phyloP scores from a whole-genome alignment of 495 filamentous ascomycete genomes.

The Mytilinidion resinicola region DNA sequence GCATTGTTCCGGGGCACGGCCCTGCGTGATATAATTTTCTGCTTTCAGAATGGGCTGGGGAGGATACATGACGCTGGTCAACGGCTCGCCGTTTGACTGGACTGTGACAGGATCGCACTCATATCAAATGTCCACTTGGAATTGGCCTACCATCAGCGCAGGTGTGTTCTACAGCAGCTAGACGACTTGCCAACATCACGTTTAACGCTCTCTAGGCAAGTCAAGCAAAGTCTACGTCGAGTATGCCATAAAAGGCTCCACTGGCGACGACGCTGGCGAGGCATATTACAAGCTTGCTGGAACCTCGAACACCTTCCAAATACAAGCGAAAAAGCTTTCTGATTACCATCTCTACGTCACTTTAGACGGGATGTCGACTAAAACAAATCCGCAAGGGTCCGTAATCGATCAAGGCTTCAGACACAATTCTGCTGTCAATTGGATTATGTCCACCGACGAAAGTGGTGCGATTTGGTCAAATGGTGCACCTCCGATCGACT shows the following conservation, averaged over 20 bases:
- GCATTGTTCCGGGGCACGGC: conserved; percentile 4
- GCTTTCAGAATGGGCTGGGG: conserved; percentile 2
- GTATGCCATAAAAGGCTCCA: conserved; percentile 14
- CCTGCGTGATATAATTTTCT: conserved; percentile 12
- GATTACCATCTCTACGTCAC: conserved; percentile 16
- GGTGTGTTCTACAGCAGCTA: conserved; percentile 7
- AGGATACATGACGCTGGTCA: conserved; percentile 25
- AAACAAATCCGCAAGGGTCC: conserved; percentile 12
- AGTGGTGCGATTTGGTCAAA: conserved; percentile 22
- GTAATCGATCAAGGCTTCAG: conserved; percentile 21
- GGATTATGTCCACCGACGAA: conserved; percentile 23
- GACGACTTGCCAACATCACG: not conserved
- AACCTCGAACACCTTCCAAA: conserved; percentile 12
- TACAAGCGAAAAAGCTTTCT: conserved; percentile 11
- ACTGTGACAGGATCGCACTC: conserved; percentile 19
- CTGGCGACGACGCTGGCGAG: conserved; percentile 24
- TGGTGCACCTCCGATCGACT: conserved; percentile 11
- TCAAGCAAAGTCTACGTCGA: conserved; percentile 21
- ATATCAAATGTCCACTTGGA: conserved; percentile 28
- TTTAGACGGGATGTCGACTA: conserved; percentile 13
- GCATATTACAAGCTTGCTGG: conserved; percentile 21
- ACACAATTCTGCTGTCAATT: conserved; percentile 23
- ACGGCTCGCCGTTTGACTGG: conserved; percentile 26
- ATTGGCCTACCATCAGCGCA: conserved; percentile 22
- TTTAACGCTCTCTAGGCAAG: not conserved